Conservation (phyloP, 768 basidiomycete genomes). For the Calvatia gigantea region DNA sequence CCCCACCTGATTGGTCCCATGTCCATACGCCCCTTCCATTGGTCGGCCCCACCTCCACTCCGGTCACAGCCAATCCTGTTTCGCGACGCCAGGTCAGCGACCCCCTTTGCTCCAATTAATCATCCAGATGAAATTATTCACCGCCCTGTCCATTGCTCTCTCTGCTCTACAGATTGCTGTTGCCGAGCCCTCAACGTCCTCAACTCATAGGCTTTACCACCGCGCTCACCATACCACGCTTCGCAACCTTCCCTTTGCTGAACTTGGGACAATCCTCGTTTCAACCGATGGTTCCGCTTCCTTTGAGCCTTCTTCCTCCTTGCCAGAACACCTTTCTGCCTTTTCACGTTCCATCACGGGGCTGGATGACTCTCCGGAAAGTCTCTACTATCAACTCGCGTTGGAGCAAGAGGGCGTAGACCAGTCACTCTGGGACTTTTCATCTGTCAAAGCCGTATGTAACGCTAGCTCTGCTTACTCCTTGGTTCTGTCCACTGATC, state of each 20-base stretch:
- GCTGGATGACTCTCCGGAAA: slow-evolving; percentile 21
- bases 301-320: slow-evolving; percentile 37
- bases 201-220: slow-evolving; percentile 48
- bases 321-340: slow-evolving; percentile 42
- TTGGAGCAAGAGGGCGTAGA: slow-evolving; percentile 44
- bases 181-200: slow-evolving; percentile 24
- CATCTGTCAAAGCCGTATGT: slow-evolving; percentile 60
- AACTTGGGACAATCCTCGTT: slow-evolving; percentile 40
- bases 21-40: slow-evolving; percentile 8
- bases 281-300: slow-evolving; percentile 27
- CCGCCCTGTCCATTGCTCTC: slow-evolving; percentile 5
- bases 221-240: slow-evolving; percentile 48
- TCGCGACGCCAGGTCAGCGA: not conserved
- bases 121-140: not conserved
- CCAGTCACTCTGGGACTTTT: slow-evolving; percentile 50
- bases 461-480: slow-evolving; percentile 11
- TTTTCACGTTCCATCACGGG: slow-evolving; percentile 36
- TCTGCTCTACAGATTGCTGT: slow-evolving; percentile 15
- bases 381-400: slow-evolving; percentile 69
- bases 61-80: slow-evolving; percentile 13
- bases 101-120: not conserved
- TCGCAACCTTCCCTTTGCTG: slow-evolving; percentile 33
- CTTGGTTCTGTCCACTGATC: slow-evolving; percentile 2
- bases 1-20: not conserved
- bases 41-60: not conserved